A percentile compares a stretch with the other conserved stretches of the same genome.
Conservation (phyloP, 768 basidiomycete genomes). For the Terana coerulea region DNA sequence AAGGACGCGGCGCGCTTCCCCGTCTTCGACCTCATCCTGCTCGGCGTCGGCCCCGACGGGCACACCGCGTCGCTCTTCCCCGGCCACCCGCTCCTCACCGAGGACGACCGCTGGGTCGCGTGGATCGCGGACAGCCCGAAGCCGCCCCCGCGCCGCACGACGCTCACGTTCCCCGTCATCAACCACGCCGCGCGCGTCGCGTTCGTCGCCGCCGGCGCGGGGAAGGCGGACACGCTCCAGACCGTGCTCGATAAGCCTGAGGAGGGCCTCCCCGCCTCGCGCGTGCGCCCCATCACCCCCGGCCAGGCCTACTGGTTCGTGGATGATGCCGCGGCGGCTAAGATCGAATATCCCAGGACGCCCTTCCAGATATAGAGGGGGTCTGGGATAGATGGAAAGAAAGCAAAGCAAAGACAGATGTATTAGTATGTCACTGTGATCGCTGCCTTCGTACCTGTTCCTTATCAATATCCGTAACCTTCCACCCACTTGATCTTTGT, state of each 20-base stretch:
- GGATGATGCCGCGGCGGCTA: constrained; percentile 75
- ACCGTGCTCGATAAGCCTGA: constrained; percentile 80
- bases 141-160: constrained; percentile 85
- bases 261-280: constrained; percentile 73
- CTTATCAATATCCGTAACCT: too few species aligned
- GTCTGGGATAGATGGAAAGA: not conserved
- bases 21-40: constrained; percentile 93
- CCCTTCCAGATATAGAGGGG: constrained; percentile 49
- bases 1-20: constrained; percentile 95
- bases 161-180: constrained; percentile 87
- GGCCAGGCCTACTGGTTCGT: constrained; percentile 95
- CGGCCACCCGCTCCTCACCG: constrained; percentile 78
- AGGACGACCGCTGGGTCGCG: constrained; percentile 93
- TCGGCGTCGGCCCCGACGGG: constrained; percentile 97
- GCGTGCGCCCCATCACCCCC: constrained; percentile 72
- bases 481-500: too few species aligned
- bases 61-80: constrained; percentile 98
- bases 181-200: constrained; percentile 86
- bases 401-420: constrained; percentile 2
- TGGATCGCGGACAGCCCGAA: constrained; percentile 93
- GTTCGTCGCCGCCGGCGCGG: constrained; percentile 83
- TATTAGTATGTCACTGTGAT: constrained; percentile 15
- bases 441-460: too few species aligned
- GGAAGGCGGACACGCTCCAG: constrained; percentile 73
- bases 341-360: constrained; percentile 54